Conservation (phyloP, 495 filamentous ascomycete genomes). For the Penicillium lagena region DNA sequence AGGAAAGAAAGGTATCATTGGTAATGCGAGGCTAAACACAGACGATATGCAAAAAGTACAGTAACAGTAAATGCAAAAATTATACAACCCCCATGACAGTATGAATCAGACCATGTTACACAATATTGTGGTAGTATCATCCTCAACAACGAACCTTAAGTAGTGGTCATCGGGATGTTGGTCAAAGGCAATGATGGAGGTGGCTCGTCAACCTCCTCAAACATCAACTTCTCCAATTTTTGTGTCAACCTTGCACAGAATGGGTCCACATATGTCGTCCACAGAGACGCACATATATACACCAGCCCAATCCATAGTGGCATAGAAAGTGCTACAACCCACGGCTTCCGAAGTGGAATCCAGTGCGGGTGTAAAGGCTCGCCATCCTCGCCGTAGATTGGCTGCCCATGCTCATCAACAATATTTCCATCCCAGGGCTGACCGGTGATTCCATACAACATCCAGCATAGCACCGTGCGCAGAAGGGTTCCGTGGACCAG, state of each 20-base stretch:
- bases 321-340: slow-evolving; percentile 42
- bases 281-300: slow-evolving; percentile 49
- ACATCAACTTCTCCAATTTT: slow-evolving; percentile 48
- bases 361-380: slow-evolving; percentile 23
- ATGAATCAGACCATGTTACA: too few species aligned
- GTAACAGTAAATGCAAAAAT: too few species aligned
- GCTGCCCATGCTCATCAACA: slow-evolving; percentile 11
- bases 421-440: slow-evolving; percentile 36
- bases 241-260: slow-evolving; percentile 59
- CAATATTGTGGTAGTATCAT: too few species aligned
- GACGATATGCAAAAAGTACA: too few species aligned
- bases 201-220: slow-evolving; percentile 45
- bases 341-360: slow-evolving; percentile 28
- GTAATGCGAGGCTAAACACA: too few species aligned
- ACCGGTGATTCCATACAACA: slow-evolving; percentile 53
- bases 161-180: slow-evolving; percentile 21
- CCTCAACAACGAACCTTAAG: too few species aligned
- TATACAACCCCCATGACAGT: too few species aligned
- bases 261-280: slow-evolving; percentile 60
- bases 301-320: slow-evolving; percentile 51
- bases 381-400: slow-evolving; percentile 42
- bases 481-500: slow-evolving; percentile 60
- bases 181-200: slow-evolving; percentile 29
- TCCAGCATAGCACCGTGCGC: slow-evolving; percentile 55
- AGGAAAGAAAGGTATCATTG: too few species aligned